Evolutionary conservation across 495 filamentous ascomycete species (phyloP).

Genomic region (Talaromyces wortmannii): DNA sequence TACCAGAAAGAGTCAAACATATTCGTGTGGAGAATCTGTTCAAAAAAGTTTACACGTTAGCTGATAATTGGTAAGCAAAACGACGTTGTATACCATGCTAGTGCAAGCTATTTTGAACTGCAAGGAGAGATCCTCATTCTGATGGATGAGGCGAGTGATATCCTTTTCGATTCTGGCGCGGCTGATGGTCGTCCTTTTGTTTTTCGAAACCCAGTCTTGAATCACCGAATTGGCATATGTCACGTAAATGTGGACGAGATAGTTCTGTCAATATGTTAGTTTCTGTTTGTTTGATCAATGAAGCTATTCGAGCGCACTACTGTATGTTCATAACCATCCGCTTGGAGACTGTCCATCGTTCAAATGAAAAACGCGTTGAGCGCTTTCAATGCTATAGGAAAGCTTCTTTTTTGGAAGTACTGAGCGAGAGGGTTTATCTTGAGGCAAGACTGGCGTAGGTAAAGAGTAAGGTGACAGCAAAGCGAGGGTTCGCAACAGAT

Average conservation of each 20-base stretch:
- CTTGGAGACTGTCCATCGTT: no score
- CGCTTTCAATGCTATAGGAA: no score
- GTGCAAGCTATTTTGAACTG: not conserved
- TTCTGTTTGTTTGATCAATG: not conserved
- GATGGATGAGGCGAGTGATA: not conserved
- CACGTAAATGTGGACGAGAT: conserved; percentile 2
- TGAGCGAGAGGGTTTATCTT: no score
- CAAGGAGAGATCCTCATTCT: not conserved
- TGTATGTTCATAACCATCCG: no score
- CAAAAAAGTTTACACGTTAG: not conserved
- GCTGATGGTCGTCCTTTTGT: not conserved
- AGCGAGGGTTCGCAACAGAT: no score
- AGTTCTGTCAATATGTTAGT: not conserved
- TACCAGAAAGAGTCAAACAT: conserved; percentile 11
- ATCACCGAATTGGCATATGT: not conserved
- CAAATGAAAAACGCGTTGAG: no score
- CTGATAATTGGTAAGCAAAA: not conserved
- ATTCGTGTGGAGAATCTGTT: conserved; percentile 10
- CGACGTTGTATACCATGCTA: not conserved
- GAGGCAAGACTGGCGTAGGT: no score
- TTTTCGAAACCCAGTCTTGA: not conserved
- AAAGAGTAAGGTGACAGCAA: no score
- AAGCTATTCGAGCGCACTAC: no score
- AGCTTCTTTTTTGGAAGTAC: no score
- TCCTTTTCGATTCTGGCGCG: conserved; percentile 3